Percentiles rank a stretch among this genome's conserved stretches.
These are phyloP conservation scores for Macrophomina tecta DNA, from an alignment of 2,329 filamentous ascomycete genomes.

Conservation along the genomic window DNA sequence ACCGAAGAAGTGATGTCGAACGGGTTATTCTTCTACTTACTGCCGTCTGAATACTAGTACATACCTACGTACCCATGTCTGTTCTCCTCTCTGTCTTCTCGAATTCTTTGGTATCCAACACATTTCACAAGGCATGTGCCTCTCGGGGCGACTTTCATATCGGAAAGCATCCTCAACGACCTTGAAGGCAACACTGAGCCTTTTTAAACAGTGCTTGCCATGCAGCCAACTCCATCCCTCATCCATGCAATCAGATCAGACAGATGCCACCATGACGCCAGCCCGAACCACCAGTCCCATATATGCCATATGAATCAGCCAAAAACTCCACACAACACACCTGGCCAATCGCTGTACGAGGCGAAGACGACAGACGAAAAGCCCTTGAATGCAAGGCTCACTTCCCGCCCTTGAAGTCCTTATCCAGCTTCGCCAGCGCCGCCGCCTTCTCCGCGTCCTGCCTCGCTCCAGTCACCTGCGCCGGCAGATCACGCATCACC, in stretches of 20 bases:
- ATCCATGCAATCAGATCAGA: slow-evolving; percentile 9
- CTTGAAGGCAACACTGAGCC: too few relatives aligned
- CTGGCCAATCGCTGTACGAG: slow-evolving; percentile 6
- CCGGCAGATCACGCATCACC: slow-evolving; percentile 53
- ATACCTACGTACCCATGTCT: too few relatives aligned
- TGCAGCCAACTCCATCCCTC: not conserved
- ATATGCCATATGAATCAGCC: not conserved
- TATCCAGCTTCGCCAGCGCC: slow-evolving; percentile 54
- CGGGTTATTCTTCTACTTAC: not conserved
- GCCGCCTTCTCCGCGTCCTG: slow-evolving; percentile 52
- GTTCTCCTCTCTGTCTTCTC: too few relatives aligned
- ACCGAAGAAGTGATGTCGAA: not conserved
- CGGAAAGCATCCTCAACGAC: too few relatives aligned
- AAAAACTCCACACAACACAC: slow-evolving; percentile 3
- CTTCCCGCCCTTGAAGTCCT: slow-evolving; percentile 36
- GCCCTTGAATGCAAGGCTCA: slow-evolving; percentile 14
- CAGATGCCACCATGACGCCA: slow-evolving; percentile 22
- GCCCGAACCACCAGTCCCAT: slow-evolving; percentile 20
- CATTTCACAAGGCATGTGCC: too few relatives aligned
- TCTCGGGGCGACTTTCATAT: too few relatives aligned
- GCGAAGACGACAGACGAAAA: not conserved
- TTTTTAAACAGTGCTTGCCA: not conserved
- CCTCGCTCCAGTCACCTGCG: slow-evolving; percentile 44
- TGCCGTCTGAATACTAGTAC: not conserved
- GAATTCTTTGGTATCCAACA: too few relatives aligned